Base-by-base conservation (phyloP, 768 basidiomycete genomes). In the Boletus reticulatus region DNA sequence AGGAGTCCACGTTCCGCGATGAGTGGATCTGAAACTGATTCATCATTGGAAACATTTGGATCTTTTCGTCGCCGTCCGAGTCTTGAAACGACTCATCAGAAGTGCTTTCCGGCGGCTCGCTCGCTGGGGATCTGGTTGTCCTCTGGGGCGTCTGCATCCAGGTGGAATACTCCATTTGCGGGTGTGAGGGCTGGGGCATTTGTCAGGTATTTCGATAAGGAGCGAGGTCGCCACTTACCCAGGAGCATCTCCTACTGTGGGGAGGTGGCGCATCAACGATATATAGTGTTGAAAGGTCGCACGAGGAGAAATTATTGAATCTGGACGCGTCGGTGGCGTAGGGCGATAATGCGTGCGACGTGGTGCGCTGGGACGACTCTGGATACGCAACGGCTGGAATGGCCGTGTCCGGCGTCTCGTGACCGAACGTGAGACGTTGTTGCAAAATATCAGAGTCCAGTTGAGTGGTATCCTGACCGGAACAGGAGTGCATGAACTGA, bases 281-380 rank as follows among this genome's bases (percentile, higher is more conserved):
- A 44, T 61, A 52, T 4, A 61, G 31, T 8, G 52, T 43, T 9
- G 55, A 22, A 47, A 59, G 46, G 54, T 57, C 58, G 41, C 53
- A 50, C 10, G 65, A 29, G n/a, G 59, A 22, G 45, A 52, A 46
- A 48, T 50, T 32, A 17, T 31, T 37, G 51, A 59, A 59, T 50
- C 48, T 57, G 19, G 61, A 55, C 4, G 58, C 43, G 45, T 51
- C 67, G 20, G 31, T 52, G 29, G 47, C 19, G 47, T 69, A 56
- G 43, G 57, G 50, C 1, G 62, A 52, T 48, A 61, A 49, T 34
- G 54, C 45, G 52, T 61, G 52, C 3, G 71, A 66, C 3, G 67
- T 66, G 29, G 72, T 63, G 27, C 70, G 65, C 31, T 73, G 70
- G 3, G 70, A 69, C 0, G 71, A 71, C 43, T 67, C 69, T 2